Evolutionary conservation across 2,329 filamentous ascomycete genomes (phyloP).

Genomic region (Arthroderma uncinatum): DNA sequence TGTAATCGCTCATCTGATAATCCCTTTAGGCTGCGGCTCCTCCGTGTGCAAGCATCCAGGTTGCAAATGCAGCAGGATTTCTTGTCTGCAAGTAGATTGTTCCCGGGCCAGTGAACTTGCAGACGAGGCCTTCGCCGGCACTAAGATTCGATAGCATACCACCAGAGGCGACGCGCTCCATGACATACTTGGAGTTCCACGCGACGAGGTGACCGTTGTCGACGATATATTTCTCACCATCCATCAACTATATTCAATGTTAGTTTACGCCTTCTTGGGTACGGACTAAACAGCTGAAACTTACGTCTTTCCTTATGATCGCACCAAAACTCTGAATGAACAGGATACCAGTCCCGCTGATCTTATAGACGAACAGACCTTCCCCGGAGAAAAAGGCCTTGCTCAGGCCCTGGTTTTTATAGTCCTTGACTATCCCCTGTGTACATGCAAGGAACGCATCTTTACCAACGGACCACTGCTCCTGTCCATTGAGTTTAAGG

Average conservation of each 20-base stretch:
- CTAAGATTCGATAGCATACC: constrained; percentile 82
- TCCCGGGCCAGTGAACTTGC: constrained; percentile 83
- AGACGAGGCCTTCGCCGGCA: constrained; percentile 78
- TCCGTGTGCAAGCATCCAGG: constrained; percentile 33
- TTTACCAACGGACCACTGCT: constrained; percentile 68
- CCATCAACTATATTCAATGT: constrained; percentile 25
- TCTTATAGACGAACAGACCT: constrained; percentile 80
- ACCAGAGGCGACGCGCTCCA: constrained; percentile 75
- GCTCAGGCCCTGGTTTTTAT: constrained; percentile 71
- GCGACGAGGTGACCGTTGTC: constrained; percentile 90
- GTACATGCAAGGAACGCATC: constrained; percentile 81
- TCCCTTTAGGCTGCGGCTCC: not conserved
- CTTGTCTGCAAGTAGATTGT: constrained; percentile 88
- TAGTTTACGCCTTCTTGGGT: not conserved
- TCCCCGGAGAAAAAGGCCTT: constrained; percentile 94
- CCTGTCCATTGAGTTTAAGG: constrained; percentile 57
- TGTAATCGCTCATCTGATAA: not conserved
- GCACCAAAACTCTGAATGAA: constrained; percentile 93
- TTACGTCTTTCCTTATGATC: constrained; percentile 84
- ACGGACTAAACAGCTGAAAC: constrained; percentile 22
- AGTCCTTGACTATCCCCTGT: constrained; percentile 75
- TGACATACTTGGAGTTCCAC: constrained; percentile 90
- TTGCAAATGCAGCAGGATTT: constrained; percentile 57
- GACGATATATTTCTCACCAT: constrained; percentile 77
- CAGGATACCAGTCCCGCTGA: constrained; percentile 65